Evolutionary conservation across 1,139 yeast species (phyloP).

Genomic region (Kodamaea ohmeri): DNA sequence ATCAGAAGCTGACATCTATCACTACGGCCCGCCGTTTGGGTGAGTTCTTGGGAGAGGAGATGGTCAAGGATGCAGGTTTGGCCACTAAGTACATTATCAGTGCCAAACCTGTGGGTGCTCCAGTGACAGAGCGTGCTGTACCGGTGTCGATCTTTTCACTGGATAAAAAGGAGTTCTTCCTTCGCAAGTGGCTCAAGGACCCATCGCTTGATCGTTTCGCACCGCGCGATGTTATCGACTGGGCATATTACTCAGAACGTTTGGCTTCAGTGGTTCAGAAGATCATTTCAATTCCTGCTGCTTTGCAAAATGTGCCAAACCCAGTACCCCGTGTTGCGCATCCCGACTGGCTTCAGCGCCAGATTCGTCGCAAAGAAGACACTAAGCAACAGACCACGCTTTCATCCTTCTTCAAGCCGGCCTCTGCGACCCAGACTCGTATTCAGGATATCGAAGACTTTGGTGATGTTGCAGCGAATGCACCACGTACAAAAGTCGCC

Average conservation of each 20-base stretch:
- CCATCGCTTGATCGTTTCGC: slow-evolving; percentile 78
- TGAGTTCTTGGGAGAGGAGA: slow-evolving; percentile 93
- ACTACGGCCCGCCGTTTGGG: slow-evolving; percentile 93
- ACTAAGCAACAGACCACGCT: slow-evolving; percentile 70
- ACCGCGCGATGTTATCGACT: slow-evolving; percentile 85
- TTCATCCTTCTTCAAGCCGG: slow-evolving; percentile 54
- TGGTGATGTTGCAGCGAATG: slow-evolving; percentile 35
- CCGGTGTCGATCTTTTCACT: slow-evolving; percentile 96
- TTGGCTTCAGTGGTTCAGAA: slow-evolving; percentile 92
- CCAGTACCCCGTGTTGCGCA: slow-evolving; percentile 95
- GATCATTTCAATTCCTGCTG: slow-evolving; percentile 96
- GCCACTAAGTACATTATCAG: slow-evolving; percentile 95
- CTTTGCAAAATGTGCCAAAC: slow-evolving; percentile 80
- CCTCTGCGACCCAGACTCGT: too few relatives aligned
- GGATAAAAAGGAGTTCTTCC: slow-evolving; percentile 58
- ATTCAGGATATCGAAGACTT: slow-evolving; percentile 80
- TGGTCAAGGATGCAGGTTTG: slow-evolving; percentile 95
- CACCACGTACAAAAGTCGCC: slow-evolving; percentile 40
- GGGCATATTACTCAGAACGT: slow-evolving; percentile 91
- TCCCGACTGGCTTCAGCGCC: slow-evolving; percentile 87
- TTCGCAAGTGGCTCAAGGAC: slow-evolving; percentile 86
- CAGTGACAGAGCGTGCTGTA: slow-evolving; percentile 93
- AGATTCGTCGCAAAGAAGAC: slow-evolving; percentile 59
- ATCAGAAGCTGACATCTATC: slow-evolving; percentile 90
- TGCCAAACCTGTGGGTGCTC: slow-evolving; percentile 76